These are phyloP conservation scores for Blastobotrys petasosporus DNA, from an alignment of 1,139 yeast species.

Conservation along the genomic window DNA sequence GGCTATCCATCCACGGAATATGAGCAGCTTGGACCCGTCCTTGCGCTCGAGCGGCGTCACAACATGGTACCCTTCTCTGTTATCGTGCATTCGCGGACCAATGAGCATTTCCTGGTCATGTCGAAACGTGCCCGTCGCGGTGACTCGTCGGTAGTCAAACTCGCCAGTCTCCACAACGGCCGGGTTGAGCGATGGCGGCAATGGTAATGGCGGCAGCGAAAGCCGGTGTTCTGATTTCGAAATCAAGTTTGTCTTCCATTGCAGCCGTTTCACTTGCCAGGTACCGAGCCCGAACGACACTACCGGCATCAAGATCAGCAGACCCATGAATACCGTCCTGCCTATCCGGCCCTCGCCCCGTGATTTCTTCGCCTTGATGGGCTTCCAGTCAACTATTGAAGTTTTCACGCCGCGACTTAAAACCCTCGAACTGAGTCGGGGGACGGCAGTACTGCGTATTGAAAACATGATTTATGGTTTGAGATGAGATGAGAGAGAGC, in stretches of 20 bases:
- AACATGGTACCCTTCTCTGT: conserved; percentile 69
- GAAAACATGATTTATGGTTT: too few species aligned
- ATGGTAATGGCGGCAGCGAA: conserved; percentile 61
- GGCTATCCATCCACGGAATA: conserved; percentile 91
- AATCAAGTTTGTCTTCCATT: conserved; percentile 85
- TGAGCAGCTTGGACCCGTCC: conserved; percentile 63
- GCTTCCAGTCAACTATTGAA: conserved; percentile 80
- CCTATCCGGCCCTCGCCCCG: conserved; percentile 40
- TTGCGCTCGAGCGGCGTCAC: conserved; percentile 77
- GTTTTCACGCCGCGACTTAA: conserved; percentile 33
- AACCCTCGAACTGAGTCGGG: too few species aligned
- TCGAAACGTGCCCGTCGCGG: conserved; percentile 67
- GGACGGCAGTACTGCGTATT: too few species aligned
- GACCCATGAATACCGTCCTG: conserved; percentile 34
- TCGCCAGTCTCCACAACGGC: conserved; percentile 47
- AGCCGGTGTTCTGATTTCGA: conserved; percentile 77
- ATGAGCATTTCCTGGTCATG: conserved; percentile 86
- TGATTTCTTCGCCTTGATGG: conserved; percentile 52
- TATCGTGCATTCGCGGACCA: conserved; percentile 81
- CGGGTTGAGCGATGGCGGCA: conserved; percentile 46
- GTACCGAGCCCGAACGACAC: conserved; percentile 81
- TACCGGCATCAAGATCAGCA: conserved; percentile 71
- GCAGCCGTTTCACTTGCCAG: conserved; percentile 83
- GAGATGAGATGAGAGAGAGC: too few species aligned
- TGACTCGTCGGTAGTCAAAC: conserved; percentile 76